These are phyloP conservation scores for Diospyros kaki DNA, from an alignment of 148 eudicot species.

Conservation along the genomic window DNA sequence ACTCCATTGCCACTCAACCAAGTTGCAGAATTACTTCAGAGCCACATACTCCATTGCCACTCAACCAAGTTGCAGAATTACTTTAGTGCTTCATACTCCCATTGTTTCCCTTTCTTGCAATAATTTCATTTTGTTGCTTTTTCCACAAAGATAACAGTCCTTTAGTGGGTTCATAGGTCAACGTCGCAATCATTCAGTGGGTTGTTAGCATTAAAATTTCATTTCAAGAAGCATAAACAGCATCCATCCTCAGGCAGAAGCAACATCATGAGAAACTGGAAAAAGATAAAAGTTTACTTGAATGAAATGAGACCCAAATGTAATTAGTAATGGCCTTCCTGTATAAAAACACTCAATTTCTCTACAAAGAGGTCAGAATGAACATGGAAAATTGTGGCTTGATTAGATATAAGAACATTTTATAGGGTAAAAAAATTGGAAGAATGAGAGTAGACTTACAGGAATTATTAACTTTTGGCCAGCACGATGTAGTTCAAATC, in stretches of 20 bases:
- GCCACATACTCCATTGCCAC: too few relatives aligned
- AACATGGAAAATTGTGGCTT: not conserved
- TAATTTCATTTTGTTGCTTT: not conserved
- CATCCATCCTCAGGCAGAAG: not conserved
- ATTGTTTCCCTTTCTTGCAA: not conserved
- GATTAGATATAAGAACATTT: not conserved
- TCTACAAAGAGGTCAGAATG: not conserved
- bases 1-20: not conserved
- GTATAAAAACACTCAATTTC: not conserved
- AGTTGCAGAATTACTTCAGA: not conserved
- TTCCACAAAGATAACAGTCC: not conserved
- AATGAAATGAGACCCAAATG: not conserved
- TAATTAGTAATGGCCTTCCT: not conserved
- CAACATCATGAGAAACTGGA: not conserved
- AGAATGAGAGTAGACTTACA: conserved; percentile 45
- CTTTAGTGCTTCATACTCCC: not conserved
- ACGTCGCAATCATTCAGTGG: not conserved
- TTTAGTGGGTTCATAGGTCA: not conserved
- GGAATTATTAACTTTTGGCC: conserved; percentile 90
- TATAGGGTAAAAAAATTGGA: not conserved
- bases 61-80: conserved; percentile 1
- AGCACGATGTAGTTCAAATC: conserved; percentile 85
- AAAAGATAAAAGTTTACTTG: not conserved
- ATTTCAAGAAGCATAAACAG: not conserved
- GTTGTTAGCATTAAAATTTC: not conserved